Percentiles rank a stretch among this genome's conserved stretches.
phyloP scores from a whole-genome alignment of 1,139 yeast species.

The Debaryomycetaceae sp. region DNA sequence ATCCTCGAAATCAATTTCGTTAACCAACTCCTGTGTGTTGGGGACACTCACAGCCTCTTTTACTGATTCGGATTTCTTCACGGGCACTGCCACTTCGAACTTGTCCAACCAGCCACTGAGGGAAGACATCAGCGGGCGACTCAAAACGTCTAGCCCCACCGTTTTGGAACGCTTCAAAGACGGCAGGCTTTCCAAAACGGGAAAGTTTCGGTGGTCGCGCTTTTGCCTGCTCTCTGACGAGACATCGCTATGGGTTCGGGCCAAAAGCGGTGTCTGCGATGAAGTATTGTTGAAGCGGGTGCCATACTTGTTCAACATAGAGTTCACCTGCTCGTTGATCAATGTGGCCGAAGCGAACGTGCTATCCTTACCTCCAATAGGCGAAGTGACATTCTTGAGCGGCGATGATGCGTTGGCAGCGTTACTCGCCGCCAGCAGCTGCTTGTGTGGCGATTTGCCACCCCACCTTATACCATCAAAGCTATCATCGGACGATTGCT shows the following conservation, averaged over 20 bases:
- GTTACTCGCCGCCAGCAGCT: background rate
- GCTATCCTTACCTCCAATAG: constrained; percentile 5
- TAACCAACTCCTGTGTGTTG: constrained; percentile 7
- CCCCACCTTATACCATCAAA: constrained; percentile 45
- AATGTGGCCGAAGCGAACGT: constrained; percentile 14
- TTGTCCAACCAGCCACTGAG: constrained; percentile 32
- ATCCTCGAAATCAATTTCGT: constrained; percentile 15
- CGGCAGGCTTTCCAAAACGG: constrained; percentile 13
- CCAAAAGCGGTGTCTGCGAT: constrained; percentile 21
- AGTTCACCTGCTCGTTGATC: constrained; percentile 30
- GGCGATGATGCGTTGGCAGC: constrained; percentile 29
- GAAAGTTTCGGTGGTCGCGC: constrained; percentile 6
- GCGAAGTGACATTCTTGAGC: constrained; percentile 18
- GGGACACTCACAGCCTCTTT: too few relatives aligned
- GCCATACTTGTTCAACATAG: constrained; percentile 38
- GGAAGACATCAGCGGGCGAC: constrained; percentile 9
- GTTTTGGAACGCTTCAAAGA: constrained; percentile 28
- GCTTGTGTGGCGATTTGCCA: constrained; percentile 3
- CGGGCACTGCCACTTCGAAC: constrained; percentile 18
- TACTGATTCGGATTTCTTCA: background rate
- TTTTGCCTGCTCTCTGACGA: constrained; percentile 12
- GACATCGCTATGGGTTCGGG: constrained; percentile 26
- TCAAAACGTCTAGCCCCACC: constrained; percentile 18
- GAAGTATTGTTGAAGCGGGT: constrained; percentile 23
- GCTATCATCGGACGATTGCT: constrained; percentile 44